A percentile compares a stretch with the other conserved stretches of the same genome.
phyloP scores from a whole-genome alignment of 2,329 filamentous ascomycete genomes.

The Diaporthe eres region DNA sequence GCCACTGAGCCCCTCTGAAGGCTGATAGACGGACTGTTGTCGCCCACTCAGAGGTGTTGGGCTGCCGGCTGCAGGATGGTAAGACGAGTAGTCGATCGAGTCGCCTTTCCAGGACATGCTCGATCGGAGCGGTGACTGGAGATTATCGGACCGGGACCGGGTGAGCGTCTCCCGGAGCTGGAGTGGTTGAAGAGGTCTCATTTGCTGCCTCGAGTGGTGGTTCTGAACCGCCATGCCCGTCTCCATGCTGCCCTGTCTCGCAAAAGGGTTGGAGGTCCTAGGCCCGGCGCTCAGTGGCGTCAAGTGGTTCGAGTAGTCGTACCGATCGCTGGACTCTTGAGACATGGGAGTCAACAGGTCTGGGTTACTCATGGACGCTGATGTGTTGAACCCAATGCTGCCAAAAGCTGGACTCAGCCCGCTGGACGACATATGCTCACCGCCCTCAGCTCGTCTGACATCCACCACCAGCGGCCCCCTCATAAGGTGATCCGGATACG shows the following conservation, averaged over 20 bases:
- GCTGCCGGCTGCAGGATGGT: conserved; percentile 59
- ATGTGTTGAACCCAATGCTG: conserved; percentile 74
- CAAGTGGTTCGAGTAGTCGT: conserved; percentile 65
- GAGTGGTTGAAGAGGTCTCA: conserved; percentile 69
- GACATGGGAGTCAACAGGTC: conserved; percentile 73
- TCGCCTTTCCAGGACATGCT: conserved; percentile 76
- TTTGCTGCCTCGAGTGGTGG: conserved; percentile 59
- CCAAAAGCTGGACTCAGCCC: conserved; percentile 78
- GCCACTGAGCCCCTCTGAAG: conserved; percentile 59
- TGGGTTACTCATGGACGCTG: conserved; percentile 63
- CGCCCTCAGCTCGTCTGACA: conserved; percentile 73
- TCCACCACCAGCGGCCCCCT: conserved; percentile 77
- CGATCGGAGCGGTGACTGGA: conserved; percentile 71
- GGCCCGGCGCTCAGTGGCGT: conserved; percentile 63
- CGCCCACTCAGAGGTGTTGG: conserved; percentile 60
- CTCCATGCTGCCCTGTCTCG: conserved; percentile 63
- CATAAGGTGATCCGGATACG: conserved; percentile 73
- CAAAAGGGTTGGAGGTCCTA: conserved; percentile 67
- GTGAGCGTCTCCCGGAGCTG: conserved; percentile 71
- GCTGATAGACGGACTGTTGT: conserved; percentile 65
- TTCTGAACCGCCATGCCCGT: conserved; percentile 60
- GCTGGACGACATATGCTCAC: conserved; percentile 77
- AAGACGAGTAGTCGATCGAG: conserved; percentile 69
- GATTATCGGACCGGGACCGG: conserved; percentile 68
- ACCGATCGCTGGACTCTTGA: conserved; percentile 67